Conservation (phyloP, 768 basidiomycete species). For the Amanita rubescens region DNA sequence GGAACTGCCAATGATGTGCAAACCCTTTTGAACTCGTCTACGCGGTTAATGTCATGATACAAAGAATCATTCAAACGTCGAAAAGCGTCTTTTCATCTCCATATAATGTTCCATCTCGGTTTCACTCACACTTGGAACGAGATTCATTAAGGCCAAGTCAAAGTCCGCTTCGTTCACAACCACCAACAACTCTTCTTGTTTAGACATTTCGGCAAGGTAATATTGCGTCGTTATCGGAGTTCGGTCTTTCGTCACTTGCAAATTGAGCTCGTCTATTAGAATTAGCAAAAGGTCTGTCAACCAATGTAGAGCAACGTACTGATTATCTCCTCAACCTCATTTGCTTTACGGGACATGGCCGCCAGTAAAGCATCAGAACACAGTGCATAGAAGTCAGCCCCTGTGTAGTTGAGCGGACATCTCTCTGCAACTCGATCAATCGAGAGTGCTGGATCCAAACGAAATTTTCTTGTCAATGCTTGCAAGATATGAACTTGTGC, state of each 20-base stretch:
- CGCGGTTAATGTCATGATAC: too few species aligned
- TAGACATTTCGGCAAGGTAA: conserved; percentile 80
- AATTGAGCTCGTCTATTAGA: conserved; percentile 39
- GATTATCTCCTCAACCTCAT: conserved; percentile 68
- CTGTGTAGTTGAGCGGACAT: conserved; percentile 93
- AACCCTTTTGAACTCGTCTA: too few species aligned
- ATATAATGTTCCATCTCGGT: conserved; percentile 83
- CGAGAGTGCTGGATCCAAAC: conserved; percentile 59
- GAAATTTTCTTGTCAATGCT: conserved; percentile 91
- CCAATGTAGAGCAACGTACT: conserved; percentile 31
- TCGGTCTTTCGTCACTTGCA: conserved; percentile 39
- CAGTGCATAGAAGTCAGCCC: conserved; percentile 96
- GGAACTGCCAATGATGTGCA: too few species aligned
- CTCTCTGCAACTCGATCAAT: conserved; percentile 55
- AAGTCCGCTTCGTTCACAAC: conserved; percentile 77
- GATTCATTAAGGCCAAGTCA: conserved; percentile 54
- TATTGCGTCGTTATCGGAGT: conserved; percentile 81
- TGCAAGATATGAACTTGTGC: conserved; percentile 82
- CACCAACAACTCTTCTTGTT: conserved; percentile 64
- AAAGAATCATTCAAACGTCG: conserved; percentile 16
- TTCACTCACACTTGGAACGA: conserved; percentile 78
- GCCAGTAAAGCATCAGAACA: conserved; percentile 95
- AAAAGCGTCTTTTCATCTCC: conserved; percentile 63
- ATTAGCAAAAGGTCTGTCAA: not conserved
- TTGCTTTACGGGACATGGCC: conserved; percentile 87